Percentiles rank a stretch among this genome's conserved stretches.
These are phyloP conservation scores for Hypomyces rosellus DNA, from an alignment of 2,329 filamentous ascomycete species.

Conservation along the genomic window DNA sequence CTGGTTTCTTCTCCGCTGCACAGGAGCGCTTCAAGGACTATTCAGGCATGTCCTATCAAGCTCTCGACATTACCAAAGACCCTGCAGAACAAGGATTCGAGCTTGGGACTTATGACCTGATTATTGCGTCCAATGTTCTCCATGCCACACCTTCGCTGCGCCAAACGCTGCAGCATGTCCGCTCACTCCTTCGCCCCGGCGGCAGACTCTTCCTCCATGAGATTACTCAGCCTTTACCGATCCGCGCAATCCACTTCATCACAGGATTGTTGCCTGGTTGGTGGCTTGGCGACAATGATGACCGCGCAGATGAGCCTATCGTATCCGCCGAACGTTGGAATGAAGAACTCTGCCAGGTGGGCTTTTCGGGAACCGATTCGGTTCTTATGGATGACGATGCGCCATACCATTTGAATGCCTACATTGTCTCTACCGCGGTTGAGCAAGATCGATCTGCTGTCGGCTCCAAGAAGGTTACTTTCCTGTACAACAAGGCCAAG, in stretches of 20 bases:
- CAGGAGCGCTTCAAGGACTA: constrained; percentile 14
- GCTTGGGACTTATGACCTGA: constrained; percentile 4
- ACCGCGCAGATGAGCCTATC: constrained; percentile 21
- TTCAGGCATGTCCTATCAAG: constrained; percentile 12
- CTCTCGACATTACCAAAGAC: constrained; percentile 20
- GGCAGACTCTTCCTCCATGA: constrained; percentile 6
- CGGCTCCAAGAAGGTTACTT: no score
- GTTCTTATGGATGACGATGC: constrained; percentile 15
- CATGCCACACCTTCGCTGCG: neutral
- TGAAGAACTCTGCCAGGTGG: constrained; percentile 19
- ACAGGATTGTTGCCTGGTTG: constrained; percentile 26
- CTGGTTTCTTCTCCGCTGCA: constrained; percentile 18
- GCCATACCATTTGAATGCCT: constrained; percentile 12
- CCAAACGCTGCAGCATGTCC: neutral
- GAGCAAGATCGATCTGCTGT: no score
- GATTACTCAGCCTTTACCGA: neutral
- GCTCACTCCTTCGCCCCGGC: constrained; percentile 1
- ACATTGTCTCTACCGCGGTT: no score
- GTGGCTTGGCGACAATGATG: constrained; percentile 29
- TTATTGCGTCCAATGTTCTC: constrained; percentile 9
- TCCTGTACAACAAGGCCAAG: no score
- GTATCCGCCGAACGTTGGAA: constrained; percentile 21
- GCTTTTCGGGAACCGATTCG: constrained; percentile 17
- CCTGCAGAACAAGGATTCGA: constrained; percentile 9
- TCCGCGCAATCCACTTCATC: neutral